Evolutionary conservation across 1,284 basidiomycete genomes (phyloP).

Genomic region (Lentinula novae-zelandiae): DNA sequence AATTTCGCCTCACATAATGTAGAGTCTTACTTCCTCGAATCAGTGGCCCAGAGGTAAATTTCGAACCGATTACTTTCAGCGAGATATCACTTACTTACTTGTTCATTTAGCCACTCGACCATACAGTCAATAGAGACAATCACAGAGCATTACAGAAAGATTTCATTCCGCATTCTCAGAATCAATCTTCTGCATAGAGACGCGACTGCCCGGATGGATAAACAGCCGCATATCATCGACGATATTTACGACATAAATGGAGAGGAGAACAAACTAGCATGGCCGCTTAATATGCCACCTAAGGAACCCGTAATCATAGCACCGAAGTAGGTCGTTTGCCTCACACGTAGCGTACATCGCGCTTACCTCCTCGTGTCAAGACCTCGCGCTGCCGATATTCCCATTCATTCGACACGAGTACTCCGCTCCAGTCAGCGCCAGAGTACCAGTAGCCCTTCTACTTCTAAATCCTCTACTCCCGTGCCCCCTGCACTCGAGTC

Average conservation of each 20-base stretch:
- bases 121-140: background rate
- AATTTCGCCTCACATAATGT: background rate
- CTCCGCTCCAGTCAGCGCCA: slow-evolving; percentile 4
- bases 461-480: background rate
- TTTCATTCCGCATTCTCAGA: slow-evolving; percentile 3
- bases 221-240: background rate
- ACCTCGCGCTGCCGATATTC: background rate
- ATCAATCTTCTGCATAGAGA: slow-evolving; percentile 5
- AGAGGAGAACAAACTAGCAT: background rate
- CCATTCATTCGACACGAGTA: background rate
- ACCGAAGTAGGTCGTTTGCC: background rate
- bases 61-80: background rate
- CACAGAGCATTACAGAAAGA: slow-evolving; percentile 2
- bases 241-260: slow-evolving; percentile 4
- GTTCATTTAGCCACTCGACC: background rate
- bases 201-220: slow-evolving; percentile 5
- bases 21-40: background rate
- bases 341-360: background rate
- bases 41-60: background rate
- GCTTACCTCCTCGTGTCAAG: background rate
- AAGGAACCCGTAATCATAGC: background rate
- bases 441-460: background rate
- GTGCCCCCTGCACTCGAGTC: background rate
- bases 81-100: background rate
- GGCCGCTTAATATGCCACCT: background rate